Evolutionary conservation across 139 green algal species (phyloP).

Genomic region (Auxenochlorella pyrenoidosa): DNA sequence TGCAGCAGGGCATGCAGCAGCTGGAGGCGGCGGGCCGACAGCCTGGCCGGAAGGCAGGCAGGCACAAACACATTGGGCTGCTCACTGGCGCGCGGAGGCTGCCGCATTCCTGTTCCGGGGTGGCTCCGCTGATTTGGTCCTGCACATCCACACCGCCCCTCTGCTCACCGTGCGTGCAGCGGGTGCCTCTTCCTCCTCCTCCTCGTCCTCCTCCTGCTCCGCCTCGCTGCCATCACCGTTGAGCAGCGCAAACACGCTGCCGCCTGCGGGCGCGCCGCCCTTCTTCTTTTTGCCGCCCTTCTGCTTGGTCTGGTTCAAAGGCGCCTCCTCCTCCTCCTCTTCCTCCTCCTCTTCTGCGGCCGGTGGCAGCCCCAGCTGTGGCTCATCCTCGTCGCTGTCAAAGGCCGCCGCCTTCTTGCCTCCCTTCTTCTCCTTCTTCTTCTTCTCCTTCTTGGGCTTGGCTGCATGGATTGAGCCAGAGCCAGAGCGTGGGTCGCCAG

Average conservation of each 20-base stretch:
- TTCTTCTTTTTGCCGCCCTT: slow-evolving; percentile 48
- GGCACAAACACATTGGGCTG: slow-evolving; percentile 29
- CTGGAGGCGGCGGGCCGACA: neutral
- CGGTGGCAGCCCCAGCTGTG: slow-evolving; percentile 3
- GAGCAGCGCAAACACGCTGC: slow-evolving; percentile 62
- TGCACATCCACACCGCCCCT: neutral
- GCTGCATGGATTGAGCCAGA: neutral
- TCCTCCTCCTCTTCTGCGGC: slow-evolving; percentile 35
- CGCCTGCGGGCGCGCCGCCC: slow-evolving; percentile 8
- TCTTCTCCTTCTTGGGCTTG: slow-evolving; percentile 53
- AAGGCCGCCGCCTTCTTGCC: slow-evolving; percentile 64
- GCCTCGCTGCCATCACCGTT: slow-evolving; percentile 52
- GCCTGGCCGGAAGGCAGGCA: neutral
- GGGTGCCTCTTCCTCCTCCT: slow-evolving; percentile 53
- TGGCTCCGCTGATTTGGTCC: no score
- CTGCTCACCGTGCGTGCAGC: slow-evolving; percentile 33
- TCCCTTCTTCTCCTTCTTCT: slow-evolving; percentile 70
- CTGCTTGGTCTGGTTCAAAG: slow-evolving; percentile 55
- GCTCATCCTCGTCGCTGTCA: slow-evolving; percentile 60
- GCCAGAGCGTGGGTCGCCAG: neutral
- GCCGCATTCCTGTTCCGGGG: no score
- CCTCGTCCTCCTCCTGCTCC: slow-evolving; percentile 45
- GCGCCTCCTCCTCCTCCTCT: slow-evolving; percentile 58
- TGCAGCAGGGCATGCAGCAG: neutral
- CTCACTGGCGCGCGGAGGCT: slow-evolving; percentile 42